These are phyloP conservation scores for Artomyces pyxidatus DNA, from an alignment of 768 basidiomycete species.

Conservation along the genomic window DNA sequence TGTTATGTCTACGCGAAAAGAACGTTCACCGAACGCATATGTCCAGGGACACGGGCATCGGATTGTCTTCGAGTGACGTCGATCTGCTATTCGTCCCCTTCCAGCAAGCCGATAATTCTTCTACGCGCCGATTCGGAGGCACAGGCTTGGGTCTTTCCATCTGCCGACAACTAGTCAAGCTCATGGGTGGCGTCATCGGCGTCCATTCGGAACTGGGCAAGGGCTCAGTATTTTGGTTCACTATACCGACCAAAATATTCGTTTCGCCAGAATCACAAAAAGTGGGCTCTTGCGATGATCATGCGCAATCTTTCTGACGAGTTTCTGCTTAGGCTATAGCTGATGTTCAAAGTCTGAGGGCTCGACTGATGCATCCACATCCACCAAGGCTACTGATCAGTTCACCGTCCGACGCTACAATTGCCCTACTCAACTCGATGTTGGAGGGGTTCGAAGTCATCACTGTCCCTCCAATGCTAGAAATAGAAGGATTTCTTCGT, in stretches of 20 bases:
- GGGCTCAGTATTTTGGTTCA: slow-evolving; percentile 70
- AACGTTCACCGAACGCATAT: too few relatives aligned
- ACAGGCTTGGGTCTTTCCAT: slow-evolving; percentile 74
- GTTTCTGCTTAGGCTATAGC: slow-evolving; percentile 29
- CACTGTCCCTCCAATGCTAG: slow-evolving; percentile 35
- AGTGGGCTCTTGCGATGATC: slow-evolving; percentile 25
- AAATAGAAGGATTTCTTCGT: slow-evolving; percentile 36
- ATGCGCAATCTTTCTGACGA: not conserved
- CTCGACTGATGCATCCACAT: slow-evolving; percentile 37
- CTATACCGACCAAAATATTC: slow-evolving; percentile 55
- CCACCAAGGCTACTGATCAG: slow-evolving; percentile 46
- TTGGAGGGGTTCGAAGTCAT: slow-evolving; percentile 46
- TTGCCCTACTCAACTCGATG: slow-evolving; percentile 47
- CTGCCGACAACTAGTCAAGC: slow-evolving; percentile 63
- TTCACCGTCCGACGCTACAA: slow-evolving; percentile 51
- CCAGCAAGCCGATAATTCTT: slow-evolving; percentile 73
- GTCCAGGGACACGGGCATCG: slow-evolving; percentile 63
- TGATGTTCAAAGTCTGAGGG: slow-evolving; percentile 40
- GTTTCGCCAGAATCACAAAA: slow-evolving; percentile 48
- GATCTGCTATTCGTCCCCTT: slow-evolving; percentile 67
- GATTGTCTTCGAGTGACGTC: slow-evolving; percentile 56
- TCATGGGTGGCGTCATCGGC: slow-evolving; percentile 70
- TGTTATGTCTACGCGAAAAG: too few relatives aligned
- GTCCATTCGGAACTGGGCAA: slow-evolving; percentile 55
- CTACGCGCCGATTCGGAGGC: slow-evolving; percentile 68